phyloP scores from a whole-genome alignment of 2,329 filamentous ascomycete genomes.

The Fusarium transvaalense region DNA sequence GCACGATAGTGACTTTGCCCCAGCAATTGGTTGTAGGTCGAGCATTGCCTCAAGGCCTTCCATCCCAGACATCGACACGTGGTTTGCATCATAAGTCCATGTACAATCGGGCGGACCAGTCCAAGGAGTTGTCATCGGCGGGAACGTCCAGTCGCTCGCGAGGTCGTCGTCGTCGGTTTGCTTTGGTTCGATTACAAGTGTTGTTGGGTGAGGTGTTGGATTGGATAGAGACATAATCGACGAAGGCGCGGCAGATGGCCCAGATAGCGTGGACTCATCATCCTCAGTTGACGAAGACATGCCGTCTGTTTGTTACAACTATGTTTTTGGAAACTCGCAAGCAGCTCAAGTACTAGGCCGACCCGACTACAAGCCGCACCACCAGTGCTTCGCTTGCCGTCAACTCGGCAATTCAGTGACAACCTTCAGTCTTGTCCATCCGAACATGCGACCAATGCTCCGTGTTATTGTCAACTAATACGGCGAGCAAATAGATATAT shows the following conservation, averaged over 20 bases:
- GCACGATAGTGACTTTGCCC: slow-evolving; percentile 55
- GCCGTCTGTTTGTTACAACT: slow-evolving; percentile 12
- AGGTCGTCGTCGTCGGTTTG: slow-evolving; percentile 41
- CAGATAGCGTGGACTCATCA: slow-evolving; percentile 28
- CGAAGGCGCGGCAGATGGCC: slow-evolving; percentile 34
- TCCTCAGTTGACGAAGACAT: slow-evolving; percentile 41
- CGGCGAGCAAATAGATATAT: slow-evolving; percentile 8
- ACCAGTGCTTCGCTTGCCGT: slow-evolving; percentile 38
- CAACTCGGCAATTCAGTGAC: slow-evolving; percentile 40
- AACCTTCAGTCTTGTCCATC: slow-evolving; percentile 44
- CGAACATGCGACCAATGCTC: slow-evolving; percentile 28
- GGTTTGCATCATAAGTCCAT: slow-evolving; percentile 55
- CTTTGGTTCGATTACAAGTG: slow-evolving; percentile 26
- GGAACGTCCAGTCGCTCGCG: slow-evolving; percentile 45
- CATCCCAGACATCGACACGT: slow-evolving; percentile 40
- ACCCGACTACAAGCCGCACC: slow-evolving; percentile 38
- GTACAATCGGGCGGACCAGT: slow-evolving; percentile 54
- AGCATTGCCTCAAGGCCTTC: slow-evolving; percentile 54
- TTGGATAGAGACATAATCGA: slow-evolving; percentile 27
- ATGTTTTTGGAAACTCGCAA: slow-evolving; percentile 14
- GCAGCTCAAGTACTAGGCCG: slow-evolving; percentile 27
- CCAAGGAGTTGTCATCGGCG: slow-evolving; percentile 57
- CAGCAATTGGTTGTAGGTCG: slow-evolving; percentile 54
- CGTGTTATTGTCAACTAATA: slow-evolving; percentile 7
- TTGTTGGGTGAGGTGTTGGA: slow-evolving; percentile 34